Percentiles rank a stretch among this genome's conserved stretches.
phyloP scores from a whole-genome alignment of 495 filamentous ascomycete species.

The Podospora sp. region DNA sequence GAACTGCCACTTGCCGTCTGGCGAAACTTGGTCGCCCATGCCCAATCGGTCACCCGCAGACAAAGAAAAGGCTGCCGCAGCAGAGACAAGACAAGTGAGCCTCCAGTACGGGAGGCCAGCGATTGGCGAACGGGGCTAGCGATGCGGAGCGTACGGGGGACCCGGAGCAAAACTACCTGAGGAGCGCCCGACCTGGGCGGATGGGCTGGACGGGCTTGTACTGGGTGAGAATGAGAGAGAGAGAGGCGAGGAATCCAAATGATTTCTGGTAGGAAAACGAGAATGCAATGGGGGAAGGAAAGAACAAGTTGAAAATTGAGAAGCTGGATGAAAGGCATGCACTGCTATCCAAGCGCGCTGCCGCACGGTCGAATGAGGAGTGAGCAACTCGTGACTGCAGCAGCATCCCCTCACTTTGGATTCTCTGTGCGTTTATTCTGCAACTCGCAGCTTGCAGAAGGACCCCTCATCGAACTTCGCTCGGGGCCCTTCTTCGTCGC shows the following conservation, averaged over 20 bases:
- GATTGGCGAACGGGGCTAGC: not conserved
- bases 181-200: not conserved
- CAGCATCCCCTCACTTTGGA: constrained; percentile 7
- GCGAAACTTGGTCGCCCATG: constrained; percentile 24
- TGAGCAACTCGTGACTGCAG: constrained; percentile 15
- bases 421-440: constrained; percentile 2
- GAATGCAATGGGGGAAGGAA: constrained; percentile 9
- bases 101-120: not conserved
- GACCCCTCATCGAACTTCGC: constrained; percentile 10
- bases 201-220: no score
- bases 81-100: constrained; percentile 1
- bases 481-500: not conserved
- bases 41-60: constrained; percentile 21
- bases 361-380: constrained; percentile 9
- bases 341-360: constrained; percentile 3
- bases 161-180: constrained; percentile 7
- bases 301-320: constrained; percentile 6
- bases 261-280: not conserved
- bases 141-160: not conserved
- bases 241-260: not conserved
- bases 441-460: constrained; percentile 9
- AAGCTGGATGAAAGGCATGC: not conserved
- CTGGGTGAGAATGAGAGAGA: no score
- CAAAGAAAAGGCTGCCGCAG: constrained; percentile 10
- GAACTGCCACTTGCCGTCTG: constrained; percentile 37